Evolutionary conservation across 148 eudicot species (phyloP), one percentile per base, ranked within the genome.

Genomic region (Persicaria maculosa): DNA sequence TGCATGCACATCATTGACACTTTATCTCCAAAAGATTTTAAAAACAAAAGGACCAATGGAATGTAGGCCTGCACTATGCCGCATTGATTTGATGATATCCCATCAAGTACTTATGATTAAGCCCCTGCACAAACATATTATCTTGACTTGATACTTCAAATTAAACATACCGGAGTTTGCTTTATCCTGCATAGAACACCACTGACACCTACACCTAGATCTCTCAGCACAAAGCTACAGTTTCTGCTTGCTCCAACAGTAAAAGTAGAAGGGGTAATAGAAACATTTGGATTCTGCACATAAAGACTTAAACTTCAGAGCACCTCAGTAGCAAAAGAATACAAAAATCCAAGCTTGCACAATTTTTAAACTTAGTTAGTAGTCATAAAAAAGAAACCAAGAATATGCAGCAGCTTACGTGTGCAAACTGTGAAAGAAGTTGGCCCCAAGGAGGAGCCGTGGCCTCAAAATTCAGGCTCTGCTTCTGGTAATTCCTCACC

Each of bases 381-480:
- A 53, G 15, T 31, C 40, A 31, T 31, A 31, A 31, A 31, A 7
- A 31, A 61, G 43, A 25, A 7, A 69, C 3, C 50, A 14, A 69
- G n/a, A 11, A 5, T 9, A 52, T 52, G 1, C 14, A 2, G n/a
- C 50, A 69, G 50, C n/a, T n/a, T 62, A 90, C 97, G 91, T 86
- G 95, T 55, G 85, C 17, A 72, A 61, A 82, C 84, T 93, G 88
- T 10, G 97, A 78, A 68, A 93, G 82, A 50, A 93, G 95, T 78
- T 84, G 83, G 73, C 95, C 91, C 98, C 98, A 93, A 74, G 95
- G 97, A 10, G 86, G 78, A 9, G 80, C 2, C 12, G 85, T 54
- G 6, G 86, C 79, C 68, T 80, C 86, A 25, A 43, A 79, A 62
- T 77, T 77, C 50, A 80, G 81, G 47, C 72, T 68, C 72, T 69